Conservation (phyloP, 352 stramenopile species). For the Thalassiosira delicatula region DNA sequence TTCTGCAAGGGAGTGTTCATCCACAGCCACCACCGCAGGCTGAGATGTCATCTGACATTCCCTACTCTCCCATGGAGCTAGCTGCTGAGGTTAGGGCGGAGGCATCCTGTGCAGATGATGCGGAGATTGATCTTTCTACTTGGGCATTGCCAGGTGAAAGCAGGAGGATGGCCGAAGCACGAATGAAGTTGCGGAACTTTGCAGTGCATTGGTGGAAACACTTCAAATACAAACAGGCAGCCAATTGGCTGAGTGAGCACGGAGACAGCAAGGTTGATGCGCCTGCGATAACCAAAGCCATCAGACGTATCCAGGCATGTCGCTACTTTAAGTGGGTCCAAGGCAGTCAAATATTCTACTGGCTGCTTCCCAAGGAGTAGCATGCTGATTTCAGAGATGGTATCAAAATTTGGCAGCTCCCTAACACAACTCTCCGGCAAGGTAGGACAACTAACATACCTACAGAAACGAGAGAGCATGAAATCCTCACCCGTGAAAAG, state of each 20-base stretch:
- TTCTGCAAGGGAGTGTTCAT: too few relatives aligned
- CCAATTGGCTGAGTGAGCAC: slow-evolving; percentile 12
- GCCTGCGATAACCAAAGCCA: slow-evolving; percentile 23
- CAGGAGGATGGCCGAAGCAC: too few relatives aligned
- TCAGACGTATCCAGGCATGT: slow-evolving; percentile 3
- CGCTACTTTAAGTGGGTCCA: not conserved
- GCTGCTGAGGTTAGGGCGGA: slow-evolving; percentile 2
- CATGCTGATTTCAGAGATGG: not conserved
- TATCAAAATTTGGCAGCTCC: slow-evolving; percentile 16
- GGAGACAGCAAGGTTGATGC: too few relatives aligned
- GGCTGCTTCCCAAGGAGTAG: not conserved
- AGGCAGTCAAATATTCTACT: slow-evolving; percentile 11
- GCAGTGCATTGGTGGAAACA: not conserved
- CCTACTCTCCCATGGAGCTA: not conserved
- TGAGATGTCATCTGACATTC: too few relatives aligned
- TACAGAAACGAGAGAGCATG: not conserved
- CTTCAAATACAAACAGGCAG: slow-evolving; percentile 7
- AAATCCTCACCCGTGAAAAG: slow-evolving; percentile 21
- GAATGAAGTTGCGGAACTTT: not conserved
- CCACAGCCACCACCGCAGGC: not conserved
- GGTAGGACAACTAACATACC: not conserved
- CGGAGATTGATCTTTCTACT: slow-evolving; percentile 19
- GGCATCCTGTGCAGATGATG: slow-evolving; percentile 37
- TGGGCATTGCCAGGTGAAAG: too few relatives aligned
- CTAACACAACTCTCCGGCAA: not conserved